These are phyloP conservation scores for Picea glauca DNA, from an alignment of 75 land plant species.

Conservation along the genomic window DNA sequence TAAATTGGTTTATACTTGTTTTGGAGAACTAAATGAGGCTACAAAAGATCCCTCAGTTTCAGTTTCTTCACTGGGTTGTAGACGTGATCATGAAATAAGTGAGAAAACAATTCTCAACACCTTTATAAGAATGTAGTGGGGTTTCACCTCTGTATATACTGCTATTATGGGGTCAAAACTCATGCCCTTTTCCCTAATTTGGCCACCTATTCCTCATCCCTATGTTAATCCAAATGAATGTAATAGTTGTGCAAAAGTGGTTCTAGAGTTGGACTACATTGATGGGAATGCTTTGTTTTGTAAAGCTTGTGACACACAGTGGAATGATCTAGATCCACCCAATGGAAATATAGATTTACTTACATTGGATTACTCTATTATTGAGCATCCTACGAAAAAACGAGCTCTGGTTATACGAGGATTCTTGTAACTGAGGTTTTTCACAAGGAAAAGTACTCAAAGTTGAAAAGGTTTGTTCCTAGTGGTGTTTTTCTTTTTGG, in stretches of 20 bases:
- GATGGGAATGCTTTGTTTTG: conserved; percentile 53
- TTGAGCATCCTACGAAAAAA: conserved; percentile 5
- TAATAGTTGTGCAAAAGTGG: conserved; percentile 20
- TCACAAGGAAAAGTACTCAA: conserved; percentile 7
- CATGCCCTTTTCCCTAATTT: conserved; percentile 67
- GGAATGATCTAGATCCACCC: conserved; percentile 11
- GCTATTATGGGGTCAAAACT: conserved; percentile 56
- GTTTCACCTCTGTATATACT: conserved; percentile 43
- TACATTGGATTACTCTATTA: background rate
- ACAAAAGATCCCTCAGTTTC: no score
- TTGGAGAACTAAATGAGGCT: no score
- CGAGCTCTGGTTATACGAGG: conserved; percentile 1
- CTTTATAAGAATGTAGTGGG: conserved; percentile 51
- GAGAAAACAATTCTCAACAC: conserved; percentile 18
- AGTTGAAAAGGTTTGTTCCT: background rate
- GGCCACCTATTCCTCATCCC: conserved; percentile 46
- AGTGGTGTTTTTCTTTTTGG: conserved; percentile 29
- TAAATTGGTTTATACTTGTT: no score
- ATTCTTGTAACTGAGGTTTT: conserved; percentile 24
- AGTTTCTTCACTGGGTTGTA: background rate
- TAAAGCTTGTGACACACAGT: conserved; percentile 44
- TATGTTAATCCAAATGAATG: background rate
- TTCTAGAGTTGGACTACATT: conserved; percentile 44
- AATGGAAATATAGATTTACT: no score
- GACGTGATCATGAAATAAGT: background rate